Evolutionary conservation across 2,329 filamentous ascomycete genomes (phyloP).

Genomic region (Aspergillus fructus): DNA sequence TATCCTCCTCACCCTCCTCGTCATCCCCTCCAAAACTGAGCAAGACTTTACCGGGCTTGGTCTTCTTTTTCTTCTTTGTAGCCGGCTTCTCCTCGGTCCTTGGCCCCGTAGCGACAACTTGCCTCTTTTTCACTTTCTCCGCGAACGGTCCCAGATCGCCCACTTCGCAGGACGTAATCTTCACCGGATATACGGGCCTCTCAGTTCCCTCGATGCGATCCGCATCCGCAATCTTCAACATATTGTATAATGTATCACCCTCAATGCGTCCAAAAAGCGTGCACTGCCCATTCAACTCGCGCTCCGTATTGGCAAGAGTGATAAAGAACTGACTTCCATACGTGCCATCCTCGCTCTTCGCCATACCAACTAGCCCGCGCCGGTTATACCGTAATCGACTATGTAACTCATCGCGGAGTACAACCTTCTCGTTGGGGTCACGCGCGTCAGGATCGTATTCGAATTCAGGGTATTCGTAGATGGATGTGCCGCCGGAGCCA

Average conservation of each 20-base stretch:
- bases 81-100: constrained; percentile 29
- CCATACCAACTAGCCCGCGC: constrained; percentile 90
- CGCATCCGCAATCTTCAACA: constrained; percentile 87
- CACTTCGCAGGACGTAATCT: constrained; percentile 57
- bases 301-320: constrained; percentile 74
- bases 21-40: constrained; percentile 50
- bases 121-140: constrained; percentile 46
- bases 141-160: constrained; percentile 46
- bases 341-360: constrained; percentile 69
- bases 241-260: constrained; percentile 93
- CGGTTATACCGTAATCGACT: constrained; percentile 90
- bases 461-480: constrained; percentile 70
- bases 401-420: constrained; percentile 88
- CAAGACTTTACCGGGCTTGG: constrained; percentile 41
- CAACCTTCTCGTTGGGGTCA: constrained; percentile 52
- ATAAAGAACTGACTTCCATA: constrained; percentile 98
- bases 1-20: constrained; percentile 41
- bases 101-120: constrained; percentile 31
- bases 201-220: constrained; percentile 79
- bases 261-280: constrained; percentile 90
- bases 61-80: constrained; percentile 44
- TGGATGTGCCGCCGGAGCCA: constrained; percentile 85
- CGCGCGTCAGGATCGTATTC: constrained; percentile 56
- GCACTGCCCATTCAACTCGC: constrained; percentile 85
- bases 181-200: constrained; percentile 80